A percentile compares a stretch with the other conserved stretches of the same genome.
Conservation (phyloP, 2,329 filamentous ascomycete genomes). For the Ascomycota sp. region DNA sequence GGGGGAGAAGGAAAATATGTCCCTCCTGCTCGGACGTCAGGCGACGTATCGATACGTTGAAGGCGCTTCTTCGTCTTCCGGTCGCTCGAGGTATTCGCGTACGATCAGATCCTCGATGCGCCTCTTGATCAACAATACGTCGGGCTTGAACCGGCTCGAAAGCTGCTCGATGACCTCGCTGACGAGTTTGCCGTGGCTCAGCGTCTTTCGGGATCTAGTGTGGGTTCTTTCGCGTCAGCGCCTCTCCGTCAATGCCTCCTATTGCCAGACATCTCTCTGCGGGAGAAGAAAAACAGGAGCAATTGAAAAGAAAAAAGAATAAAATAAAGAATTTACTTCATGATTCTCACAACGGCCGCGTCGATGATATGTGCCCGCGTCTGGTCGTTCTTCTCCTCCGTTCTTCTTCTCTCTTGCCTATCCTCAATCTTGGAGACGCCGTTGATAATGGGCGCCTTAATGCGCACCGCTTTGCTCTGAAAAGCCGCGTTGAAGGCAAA, state of each 20-base stretch:
- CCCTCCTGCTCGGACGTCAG: conserved; percentile 12
- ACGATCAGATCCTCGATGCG: conserved; percentile 61
- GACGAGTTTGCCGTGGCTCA: conserved; percentile 47
- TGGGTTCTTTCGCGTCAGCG: neutral
- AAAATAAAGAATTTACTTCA: conserved; percentile 43
- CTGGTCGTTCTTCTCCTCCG: conserved; percentile 57
- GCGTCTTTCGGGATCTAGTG: conserved; percentile 49
- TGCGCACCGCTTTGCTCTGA: conserved; percentile 61
- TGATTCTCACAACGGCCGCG: conserved; percentile 60
- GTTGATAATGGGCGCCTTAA: conserved; percentile 74
- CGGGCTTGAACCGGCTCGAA: conserved; percentile 49
- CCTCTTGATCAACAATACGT: conserved; percentile 59
- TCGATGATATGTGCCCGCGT: conserved; percentile 52
- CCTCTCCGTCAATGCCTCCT: too few species aligned
- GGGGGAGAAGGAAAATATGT: too few species aligned
- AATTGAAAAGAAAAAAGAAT: neutral
- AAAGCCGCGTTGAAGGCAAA: conserved; percentile 79
- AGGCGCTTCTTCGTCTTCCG: conserved; percentile 41
- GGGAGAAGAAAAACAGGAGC: neutral
- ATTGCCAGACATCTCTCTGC: too few species aligned
- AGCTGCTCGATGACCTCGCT: conserved; percentile 54
- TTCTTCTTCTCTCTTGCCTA: conserved; percentile 44
- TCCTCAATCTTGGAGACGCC: conserved; percentile 72
- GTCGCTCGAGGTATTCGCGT: conserved; percentile 56
- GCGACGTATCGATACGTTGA: conserved; percentile 55